Conservation (phyloP, 2,329 filamentous ascomycete species). For the Metarhizium rileyi region DNA sequence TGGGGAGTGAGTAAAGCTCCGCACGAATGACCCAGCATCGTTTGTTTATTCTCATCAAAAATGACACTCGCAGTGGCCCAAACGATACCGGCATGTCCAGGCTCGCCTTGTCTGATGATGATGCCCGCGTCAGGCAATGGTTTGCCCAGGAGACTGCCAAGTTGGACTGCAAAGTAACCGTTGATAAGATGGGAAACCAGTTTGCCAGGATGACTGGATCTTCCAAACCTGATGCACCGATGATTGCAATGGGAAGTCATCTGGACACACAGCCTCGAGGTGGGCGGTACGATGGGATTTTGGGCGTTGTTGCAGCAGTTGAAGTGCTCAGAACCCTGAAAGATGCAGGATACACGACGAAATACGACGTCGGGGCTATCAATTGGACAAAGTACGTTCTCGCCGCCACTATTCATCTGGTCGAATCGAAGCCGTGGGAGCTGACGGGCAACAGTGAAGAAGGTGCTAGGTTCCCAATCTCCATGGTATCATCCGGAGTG, state of each 20-base stretch:
- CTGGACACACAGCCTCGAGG: constrained; percentile 55
- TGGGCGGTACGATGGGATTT: constrained; percentile 65
- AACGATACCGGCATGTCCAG: constrained; percentile 68
- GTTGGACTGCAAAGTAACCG: constrained; percentile 56
- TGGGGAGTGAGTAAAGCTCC: constrained; percentile 15
- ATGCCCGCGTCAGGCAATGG: constrained; percentile 70
- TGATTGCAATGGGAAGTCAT: constrained; percentile 59
- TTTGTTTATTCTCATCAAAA: background rate
- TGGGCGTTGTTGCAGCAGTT: constrained; percentile 63
- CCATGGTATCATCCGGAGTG: constrained; percentile 68
- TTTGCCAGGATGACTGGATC: constrained; percentile 63
- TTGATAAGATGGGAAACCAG: constrained; percentile 72
- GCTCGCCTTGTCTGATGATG: constrained; percentile 63
- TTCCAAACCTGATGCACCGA: constrained; percentile 46
- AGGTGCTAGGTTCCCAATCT: constrained; percentile 68
- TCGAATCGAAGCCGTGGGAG: background rate
- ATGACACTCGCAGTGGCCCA: constrained; percentile 11
- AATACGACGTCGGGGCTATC: constrained; percentile 62
- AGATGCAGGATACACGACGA: constrained; percentile 57
- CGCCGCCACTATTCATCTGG: background rate
- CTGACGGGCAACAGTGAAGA: constrained; percentile 49
- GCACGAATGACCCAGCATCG: background rate
- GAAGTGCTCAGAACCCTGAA: constrained; percentile 58
- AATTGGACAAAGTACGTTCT: constrained; percentile 67
- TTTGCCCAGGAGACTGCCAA: constrained; percentile 55